Conservation (phyloP, 2,329 filamentous ascomycete genomes). For the Mycogone perniciosa region DNA sequence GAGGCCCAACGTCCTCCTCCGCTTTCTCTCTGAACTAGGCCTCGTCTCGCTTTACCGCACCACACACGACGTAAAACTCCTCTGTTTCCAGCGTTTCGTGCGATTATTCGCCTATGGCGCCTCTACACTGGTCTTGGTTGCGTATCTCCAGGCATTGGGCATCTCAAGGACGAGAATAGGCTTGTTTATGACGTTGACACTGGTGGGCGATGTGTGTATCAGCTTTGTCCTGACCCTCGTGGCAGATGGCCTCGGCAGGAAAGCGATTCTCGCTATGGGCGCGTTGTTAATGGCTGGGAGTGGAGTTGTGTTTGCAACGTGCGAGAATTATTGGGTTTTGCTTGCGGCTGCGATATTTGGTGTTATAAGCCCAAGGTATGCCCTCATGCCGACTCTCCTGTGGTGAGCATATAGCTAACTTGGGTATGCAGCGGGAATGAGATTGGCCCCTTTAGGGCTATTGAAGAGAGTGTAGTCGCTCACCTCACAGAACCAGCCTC, state of each 20-base stretch:
- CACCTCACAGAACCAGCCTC: conserved; percentile 43
- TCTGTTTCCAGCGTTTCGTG: conserved; percentile 53
- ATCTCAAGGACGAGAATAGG: conserved; percentile 48
- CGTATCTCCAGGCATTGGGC: conserved; percentile 45
- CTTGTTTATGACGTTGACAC: conserved; percentile 59
- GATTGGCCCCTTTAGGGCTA: conserved; percentile 56
- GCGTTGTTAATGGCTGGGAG: conserved; percentile 50
- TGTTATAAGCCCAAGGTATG: conserved; percentile 48
- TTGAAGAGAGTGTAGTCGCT: conserved; percentile 55
- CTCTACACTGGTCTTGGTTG: conserved; percentile 51
- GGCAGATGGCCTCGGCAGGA: conserved; percentile 52
- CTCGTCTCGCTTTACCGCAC: conserved; percentile 20
- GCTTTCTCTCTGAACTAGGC: conserved; percentile 20
- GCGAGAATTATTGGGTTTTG: conserved; percentile 51
- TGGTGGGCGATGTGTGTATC: conserved; percentile 53
- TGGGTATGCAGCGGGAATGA: conserved; percentile 49
- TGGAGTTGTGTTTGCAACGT: conserved; percentile 48
- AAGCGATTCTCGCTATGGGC: conserved; percentile 46
- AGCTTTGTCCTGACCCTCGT: conserved; percentile 53
- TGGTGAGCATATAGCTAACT: neutral
- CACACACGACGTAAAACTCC: conserved; percentile 46
- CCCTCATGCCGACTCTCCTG: neutral
- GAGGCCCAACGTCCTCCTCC: neutral
- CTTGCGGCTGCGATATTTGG: conserved; percentile 52
- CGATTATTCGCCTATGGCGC: conserved; percentile 58